Evolutionary conservation across 208 protist species (phyloP).

Genomic region (Crithidia mellificae): DNA sequence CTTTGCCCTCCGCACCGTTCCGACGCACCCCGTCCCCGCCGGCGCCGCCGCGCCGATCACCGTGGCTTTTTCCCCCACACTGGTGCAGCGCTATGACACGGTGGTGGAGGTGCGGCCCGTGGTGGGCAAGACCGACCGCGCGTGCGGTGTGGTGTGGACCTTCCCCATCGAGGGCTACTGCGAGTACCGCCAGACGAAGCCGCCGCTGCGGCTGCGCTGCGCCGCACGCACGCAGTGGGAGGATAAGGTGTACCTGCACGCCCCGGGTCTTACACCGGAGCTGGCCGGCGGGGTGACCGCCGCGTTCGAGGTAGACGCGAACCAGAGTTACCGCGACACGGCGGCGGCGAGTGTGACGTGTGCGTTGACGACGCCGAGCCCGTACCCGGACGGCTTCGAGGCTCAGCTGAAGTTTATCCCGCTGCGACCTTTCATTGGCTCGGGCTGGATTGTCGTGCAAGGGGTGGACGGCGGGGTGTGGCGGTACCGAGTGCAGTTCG

Average conservation of each 20-base stretch:
- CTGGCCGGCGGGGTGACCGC: constrained; percentile 32
- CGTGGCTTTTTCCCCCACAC: constrained; percentile 62
- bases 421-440: constrained; percentile 73
- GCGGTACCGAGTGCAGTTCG: constrained; percentile 81
- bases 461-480: constrained; percentile 65
- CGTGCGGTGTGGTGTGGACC: constrained; percentile 65
- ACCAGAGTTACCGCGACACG: constrained; percentile 49
- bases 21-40: constrained; percentile 33
- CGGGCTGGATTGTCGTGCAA: constrained; percentile 68
- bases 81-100: constrained; percentile 64
- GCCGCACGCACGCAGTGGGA: constrained; percentile 57
- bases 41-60: constrained; percentile 48
- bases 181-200: constrained; percentile 63
- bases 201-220: constrained; percentile 56
- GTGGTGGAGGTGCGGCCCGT: constrained; percentile 60
- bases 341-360: constrained; percentile 43
- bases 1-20: constrained; percentile 42
- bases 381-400: constrained; percentile 42
- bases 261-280: constrained; percentile 45
- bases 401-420: constrained; percentile 69
- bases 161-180: constrained; percentile 80
- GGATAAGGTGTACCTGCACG: constrained; percentile 51
- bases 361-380: constrained; percentile 30
- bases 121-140: constrained; percentile 16
- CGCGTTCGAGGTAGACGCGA: constrained; percentile 45